phyloP scores from a whole-genome alignment of 2,329 filamentous ascomycete species.

The Colletotrichum nymphaeae region DNA sequence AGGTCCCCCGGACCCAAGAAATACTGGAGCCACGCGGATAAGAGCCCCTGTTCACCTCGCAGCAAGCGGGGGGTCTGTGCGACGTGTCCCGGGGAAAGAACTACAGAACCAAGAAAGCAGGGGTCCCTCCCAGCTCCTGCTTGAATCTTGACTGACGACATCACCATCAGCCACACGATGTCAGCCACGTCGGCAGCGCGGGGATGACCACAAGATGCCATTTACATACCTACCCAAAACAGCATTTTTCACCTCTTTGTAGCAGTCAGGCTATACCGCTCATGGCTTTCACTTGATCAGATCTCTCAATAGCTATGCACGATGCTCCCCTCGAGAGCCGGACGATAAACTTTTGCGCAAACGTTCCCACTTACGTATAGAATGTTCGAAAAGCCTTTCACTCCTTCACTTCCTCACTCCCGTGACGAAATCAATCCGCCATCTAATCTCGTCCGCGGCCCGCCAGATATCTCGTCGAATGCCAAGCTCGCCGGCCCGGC shows the following conservation, averaged over 20 bases:
- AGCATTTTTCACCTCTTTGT: neutral
- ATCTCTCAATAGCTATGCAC: neutral
- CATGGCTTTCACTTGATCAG: neutral
- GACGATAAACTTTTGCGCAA: neutral
- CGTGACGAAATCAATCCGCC: neutral
- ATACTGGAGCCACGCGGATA: neutral
- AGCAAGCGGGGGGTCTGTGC: neutral
- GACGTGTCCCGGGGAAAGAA: neutral
- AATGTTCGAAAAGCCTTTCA: neutral
- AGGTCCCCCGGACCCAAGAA: neutral
- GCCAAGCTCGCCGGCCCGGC: neutral
- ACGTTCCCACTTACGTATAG: neutral
- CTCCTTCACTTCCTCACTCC: neutral
- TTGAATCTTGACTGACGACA: neutral
- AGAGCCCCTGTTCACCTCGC: neutral
- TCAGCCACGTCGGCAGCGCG: neutral
- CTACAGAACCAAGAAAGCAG: neutral
- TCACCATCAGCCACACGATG: neutral
- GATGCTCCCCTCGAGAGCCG: neutral
- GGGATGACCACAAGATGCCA: neutral
- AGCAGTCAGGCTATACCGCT: neutral
- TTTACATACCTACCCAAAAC: neutral
- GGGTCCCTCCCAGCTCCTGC: no score
- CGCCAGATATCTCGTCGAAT: neutral
- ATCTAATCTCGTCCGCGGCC: neutral